phyloP scores from a whole-genome alignment of 345 rosid genomes.

The Syzygium oleosum region DNA sequence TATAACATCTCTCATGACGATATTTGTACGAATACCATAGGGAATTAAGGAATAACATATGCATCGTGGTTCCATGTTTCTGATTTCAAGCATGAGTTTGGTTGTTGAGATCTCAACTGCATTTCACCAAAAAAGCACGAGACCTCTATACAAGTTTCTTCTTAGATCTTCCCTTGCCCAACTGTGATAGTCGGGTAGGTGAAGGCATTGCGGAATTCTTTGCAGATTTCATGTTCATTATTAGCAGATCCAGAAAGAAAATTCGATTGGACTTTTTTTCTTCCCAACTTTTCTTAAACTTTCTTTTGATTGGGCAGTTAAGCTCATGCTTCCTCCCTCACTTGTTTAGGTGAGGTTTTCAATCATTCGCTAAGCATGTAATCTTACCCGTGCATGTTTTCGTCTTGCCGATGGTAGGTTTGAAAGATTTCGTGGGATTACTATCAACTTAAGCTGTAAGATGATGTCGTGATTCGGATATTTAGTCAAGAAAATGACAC shows the following conservation, averaged over 20 bases:
- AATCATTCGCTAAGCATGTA: background rate
- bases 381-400: background rate
- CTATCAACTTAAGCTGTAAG: background rate
- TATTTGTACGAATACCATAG: background rate
- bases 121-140: background rate
- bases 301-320: background rate
- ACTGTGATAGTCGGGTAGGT: background rate
- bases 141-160: background rate
- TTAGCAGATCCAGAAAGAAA: background rate
- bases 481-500: too few relatives aligned
- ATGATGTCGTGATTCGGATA: background rate
- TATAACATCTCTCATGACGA: background rate
- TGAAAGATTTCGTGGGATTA: too few relatives aligned
- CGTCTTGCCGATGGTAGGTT: background rate
- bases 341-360: background rate
- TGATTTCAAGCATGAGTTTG: background rate
- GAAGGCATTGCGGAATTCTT: background rate
- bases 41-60: background rate
- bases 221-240: background rate
- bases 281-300: background rate
- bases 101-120: background rate
- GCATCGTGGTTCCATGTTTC: background rate
- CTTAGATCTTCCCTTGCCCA: background rate
- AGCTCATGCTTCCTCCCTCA: background rate
- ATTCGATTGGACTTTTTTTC: background rate